Conservation (phyloP, 192 early-diverging fungal genomes). For the Backusella westeae region DNA sequence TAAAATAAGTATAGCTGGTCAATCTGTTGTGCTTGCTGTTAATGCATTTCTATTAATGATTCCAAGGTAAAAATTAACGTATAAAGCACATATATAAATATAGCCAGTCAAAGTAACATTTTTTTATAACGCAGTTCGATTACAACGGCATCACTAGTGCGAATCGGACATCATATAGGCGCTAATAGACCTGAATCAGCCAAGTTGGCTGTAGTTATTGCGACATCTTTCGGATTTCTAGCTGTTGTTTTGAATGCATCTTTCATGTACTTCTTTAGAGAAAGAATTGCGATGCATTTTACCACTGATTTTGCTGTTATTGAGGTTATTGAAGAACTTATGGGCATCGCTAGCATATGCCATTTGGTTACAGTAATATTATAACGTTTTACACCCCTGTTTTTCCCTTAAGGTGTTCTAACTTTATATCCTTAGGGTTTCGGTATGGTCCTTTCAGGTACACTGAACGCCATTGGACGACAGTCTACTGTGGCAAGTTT, state of each 20-base stretch:
- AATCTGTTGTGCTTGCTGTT: conserved; percentile 24
- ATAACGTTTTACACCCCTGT: background rate
- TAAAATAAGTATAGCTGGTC: conserved; percentile 24
- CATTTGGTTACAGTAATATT: conserved; percentile 20
- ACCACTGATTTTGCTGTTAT: conserved; percentile 17
- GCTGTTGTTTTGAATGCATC: conserved; percentile 8
- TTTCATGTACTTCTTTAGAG: conserved; percentile 11
- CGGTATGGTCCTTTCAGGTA: conserved; percentile 21
- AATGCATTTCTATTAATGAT: conserved; percentile 30
- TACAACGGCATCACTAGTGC: conserved; percentile 15
- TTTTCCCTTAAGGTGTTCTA: background rate
- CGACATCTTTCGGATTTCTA: background rate
- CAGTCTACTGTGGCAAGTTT: conserved; percentile 24
- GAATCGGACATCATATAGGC: conserved; percentile 27
- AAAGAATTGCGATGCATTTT: conserved; percentile 8
- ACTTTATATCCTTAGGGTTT: conserved; percentile 7
- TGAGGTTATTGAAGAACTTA: conserved; percentile 13
- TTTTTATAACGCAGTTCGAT: conserved; percentile 18
- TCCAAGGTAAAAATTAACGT: conserved; percentile 13
- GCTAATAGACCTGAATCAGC: conserved; percentile 21
- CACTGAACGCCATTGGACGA: conserved; percentile 25
- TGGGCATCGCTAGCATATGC: conserved; percentile 15
- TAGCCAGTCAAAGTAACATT: background rate
- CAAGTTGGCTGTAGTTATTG: conserved; percentile 1
- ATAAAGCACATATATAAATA: background rate